Evolutionary conservation across 2,329 filamentous ascomycete species (phyloP).

Genomic region (Fusarium goolgardi): DNA sequence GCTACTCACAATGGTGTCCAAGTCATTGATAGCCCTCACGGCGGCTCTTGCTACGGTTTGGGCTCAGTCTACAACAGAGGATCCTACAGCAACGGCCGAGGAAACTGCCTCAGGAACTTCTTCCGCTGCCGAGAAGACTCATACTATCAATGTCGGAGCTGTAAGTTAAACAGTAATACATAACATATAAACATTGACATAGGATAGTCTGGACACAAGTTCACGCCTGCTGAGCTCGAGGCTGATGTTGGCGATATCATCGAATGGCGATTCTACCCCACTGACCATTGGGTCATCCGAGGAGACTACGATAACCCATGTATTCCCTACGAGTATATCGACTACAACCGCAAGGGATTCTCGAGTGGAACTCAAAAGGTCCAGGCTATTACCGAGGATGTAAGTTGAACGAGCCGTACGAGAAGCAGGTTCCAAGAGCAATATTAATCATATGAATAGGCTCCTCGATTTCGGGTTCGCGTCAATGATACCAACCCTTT

Average conservation of each 20-base stretch:
- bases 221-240: constrained; percentile 47
- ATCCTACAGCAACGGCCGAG: constrained; percentile 30
- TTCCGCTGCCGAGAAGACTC: constrained; percentile 35
- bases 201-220: constrained; percentile 48
- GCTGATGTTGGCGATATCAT: constrained; percentile 61
- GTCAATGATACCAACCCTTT: constrained; percentile 73
- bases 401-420: constrained; percentile 45
- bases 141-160: constrained; percentile 46
- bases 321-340: constrained; percentile 68
- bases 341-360: constrained; percentile 62
- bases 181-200: constrained; percentile 1
- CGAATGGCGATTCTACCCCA: constrained; percentile 71
- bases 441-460: constrained; percentile 44
- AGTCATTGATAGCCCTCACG: constrained; percentile 31
- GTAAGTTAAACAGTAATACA: constrained; percentile 22
- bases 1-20: constrained; percentile 38
- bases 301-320: constrained; percentile 71
- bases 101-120: constrained; percentile 35
- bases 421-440: neutral
- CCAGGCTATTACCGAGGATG: constrained; percentile 59
- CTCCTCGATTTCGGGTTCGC: constrained; percentile 55
- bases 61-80: constrained; percentile 33
- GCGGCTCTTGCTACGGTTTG: constrained; percentile 28
- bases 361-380: constrained; percentile 63
- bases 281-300: constrained; percentile 72